Conservation (phyloP, 495 filamentous ascomycete species). For the Echria macrotheca region DNA sequence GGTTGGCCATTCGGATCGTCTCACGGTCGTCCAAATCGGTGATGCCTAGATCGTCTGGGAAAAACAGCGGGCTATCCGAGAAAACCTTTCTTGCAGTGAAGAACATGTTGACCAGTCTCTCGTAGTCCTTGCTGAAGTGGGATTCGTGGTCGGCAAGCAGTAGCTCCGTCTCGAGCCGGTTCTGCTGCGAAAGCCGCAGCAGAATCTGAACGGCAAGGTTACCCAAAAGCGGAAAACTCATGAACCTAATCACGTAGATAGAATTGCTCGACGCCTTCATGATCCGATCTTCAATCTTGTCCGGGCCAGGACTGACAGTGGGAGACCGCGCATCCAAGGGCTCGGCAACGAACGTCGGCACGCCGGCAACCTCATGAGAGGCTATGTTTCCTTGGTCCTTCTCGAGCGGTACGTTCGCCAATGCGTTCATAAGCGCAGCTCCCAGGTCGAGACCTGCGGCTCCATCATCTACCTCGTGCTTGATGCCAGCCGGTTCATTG, state of each 20-base stretch:
- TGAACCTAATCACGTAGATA: slow-evolving; percentile 27
- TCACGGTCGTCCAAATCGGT: slow-evolving; percentile 61
- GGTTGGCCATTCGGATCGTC: slow-evolving; percentile 77
- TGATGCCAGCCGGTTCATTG: too few relatives aligned
- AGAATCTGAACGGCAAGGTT: slow-evolving; percentile 43
- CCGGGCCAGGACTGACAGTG: slow-evolving; percentile 12
- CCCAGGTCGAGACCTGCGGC: neutral
- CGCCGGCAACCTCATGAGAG: too few relatives aligned
- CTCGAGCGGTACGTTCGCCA: neutral
- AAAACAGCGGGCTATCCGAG: slow-evolving; percentile 62
- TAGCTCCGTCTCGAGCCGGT: slow-evolving; percentile 58
- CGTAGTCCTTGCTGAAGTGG: slow-evolving; percentile 75
- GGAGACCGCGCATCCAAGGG: slow-evolving; percentile 1
- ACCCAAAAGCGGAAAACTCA: slow-evolving; percentile 39
- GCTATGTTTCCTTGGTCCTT: too few relatives aligned
- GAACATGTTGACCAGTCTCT: slow-evolving; percentile 71
- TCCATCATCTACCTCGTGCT: neutral
- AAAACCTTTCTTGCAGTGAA: slow-evolving; percentile 77
- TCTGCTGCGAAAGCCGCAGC: slow-evolving; percentile 39
- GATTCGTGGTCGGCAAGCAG: slow-evolving; percentile 69
- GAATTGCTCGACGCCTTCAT: slow-evolving; percentile 29
- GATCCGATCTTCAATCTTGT: slow-evolving; percentile 21
- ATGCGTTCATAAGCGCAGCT: neutral
- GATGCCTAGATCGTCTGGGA: slow-evolving; percentile 68
- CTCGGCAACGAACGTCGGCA: neutral